Conservation (phyloP, 177 flowering plant species). For the Telopea speciosissima region DNA sequence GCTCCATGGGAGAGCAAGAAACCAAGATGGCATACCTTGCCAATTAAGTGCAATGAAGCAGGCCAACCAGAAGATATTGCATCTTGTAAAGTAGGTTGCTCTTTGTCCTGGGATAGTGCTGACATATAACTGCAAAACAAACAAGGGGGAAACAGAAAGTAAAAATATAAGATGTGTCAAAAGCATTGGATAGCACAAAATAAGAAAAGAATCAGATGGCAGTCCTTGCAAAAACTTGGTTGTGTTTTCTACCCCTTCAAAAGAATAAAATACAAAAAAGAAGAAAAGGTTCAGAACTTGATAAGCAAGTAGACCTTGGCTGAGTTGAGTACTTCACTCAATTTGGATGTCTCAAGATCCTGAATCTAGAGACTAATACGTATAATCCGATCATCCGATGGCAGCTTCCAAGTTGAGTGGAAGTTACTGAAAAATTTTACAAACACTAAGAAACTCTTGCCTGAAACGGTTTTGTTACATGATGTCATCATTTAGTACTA, state of each 20-base stretch:
- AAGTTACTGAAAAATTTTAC: not conserved
- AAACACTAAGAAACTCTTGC: too few species aligned
- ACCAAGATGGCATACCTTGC: conserved; percentile 58
- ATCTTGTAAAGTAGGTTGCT: conserved; percentile 47
- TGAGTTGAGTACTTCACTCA: not conserved
- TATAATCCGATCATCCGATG: not conserved
- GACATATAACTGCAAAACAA: conserved; percentile 65
- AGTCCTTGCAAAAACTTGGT: not conserved
- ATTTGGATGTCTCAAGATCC: too few species aligned
- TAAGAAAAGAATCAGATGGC: not conserved
- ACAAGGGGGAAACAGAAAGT: not conserved
- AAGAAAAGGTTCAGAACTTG: not conserved
- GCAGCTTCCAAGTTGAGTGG: not conserved
- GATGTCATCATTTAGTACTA: too few species aligned
- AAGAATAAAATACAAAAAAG: too few species aligned
- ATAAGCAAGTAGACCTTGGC: not conserved
- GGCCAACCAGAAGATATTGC: conserved; percentile 92
- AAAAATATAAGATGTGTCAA: not conserved
- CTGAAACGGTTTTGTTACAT: too few species aligned
- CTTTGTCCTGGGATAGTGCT: conserved; percentile 53
- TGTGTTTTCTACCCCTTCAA: not conserved
- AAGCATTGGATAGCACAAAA: not conserved
- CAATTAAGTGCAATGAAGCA: conserved; percentile 87
- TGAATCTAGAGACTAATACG: not conserved
- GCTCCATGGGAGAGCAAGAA: not conserved